Base-by-base conservation (phyloP, 352 stramenopile species). In the Thalassiosira exigua region DNA sequence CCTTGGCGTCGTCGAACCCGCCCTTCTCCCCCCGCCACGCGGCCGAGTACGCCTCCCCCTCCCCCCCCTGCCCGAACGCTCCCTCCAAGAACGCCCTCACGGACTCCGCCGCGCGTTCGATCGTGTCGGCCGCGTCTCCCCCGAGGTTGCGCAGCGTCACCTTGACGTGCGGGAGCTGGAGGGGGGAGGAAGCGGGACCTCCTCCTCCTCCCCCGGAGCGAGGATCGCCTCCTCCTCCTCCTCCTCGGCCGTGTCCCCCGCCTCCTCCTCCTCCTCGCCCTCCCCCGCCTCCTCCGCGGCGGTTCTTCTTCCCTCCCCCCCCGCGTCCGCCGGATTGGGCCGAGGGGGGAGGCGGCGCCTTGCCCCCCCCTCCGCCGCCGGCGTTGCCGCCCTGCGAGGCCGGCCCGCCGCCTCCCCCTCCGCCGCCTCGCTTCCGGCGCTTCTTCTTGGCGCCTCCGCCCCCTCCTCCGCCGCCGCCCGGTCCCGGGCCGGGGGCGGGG, bases 121-220 rank as follows among this genome's bases (percentile, higher is more conserved):
- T 60, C 3, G 59, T 68, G 1, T 14, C 42, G 66, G 68, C 22
- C 22, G 67, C 69, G 7, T 27, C 50, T 4, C 7, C 29, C 1
- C 42, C 39, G 21, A 84, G 70, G 24, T 80, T 79, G 29, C 75
- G 68, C 17, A 84, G 17, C 5, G 75, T 79, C 1, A 84, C 69
- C 36, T 84, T 84, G 54, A 79, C 57, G 53, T 70, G 56, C n/a
- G 75, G 75, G 7, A 82, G 36, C 54, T 82, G 74, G 21, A 81
- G 24, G 22, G 72, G 72, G 5, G 72, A 81, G 0, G 53, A 42
- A 24, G 56, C 52, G 62, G n/a, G n/a, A n/a, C n/a, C n/a, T n/a
- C n/a, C n/a, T n/a, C 60, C 19, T 67, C 61, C 51, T 42, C 41
- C 36, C 59, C 60, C 57, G 53, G 66, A n/a, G 36, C 0, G 33